Percentiles rank a stretch among this genome's conserved stretches.
Evolutionary conservation across 75 land plant genomes (phyloP).

Genomic region (Ceratopteris richardii): DNA sequence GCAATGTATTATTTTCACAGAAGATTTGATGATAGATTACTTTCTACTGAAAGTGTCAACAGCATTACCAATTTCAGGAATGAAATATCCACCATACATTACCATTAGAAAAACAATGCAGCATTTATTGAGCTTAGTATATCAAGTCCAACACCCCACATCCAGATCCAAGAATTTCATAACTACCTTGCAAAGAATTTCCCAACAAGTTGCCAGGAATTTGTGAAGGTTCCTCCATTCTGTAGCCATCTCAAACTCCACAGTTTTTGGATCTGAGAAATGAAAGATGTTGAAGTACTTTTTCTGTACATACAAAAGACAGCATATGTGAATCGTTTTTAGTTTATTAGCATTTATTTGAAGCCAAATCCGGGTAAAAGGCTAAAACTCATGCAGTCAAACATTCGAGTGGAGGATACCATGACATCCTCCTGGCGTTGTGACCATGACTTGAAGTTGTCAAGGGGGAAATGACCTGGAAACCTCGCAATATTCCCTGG

Average conservation of each 20-base stretch:
- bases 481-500: not conserved
- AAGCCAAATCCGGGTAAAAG: too few relatives aligned
- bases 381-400: not conserved
- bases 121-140: too few relatives aligned
- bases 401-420: not conserved
- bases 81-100: too few relatives aligned
- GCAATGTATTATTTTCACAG: too few relatives aligned
- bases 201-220: not conserved
- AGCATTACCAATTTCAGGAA: too few relatives aligned
- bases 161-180: too few relatives aligned
- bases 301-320: not conserved
- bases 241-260: conserved; percentile 8
- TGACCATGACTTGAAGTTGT: conserved; percentile 1
- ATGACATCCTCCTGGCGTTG: conserved; percentile 1
- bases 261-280: not conserved
- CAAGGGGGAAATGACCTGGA: conserved; percentile 8
- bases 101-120: too few relatives aligned
- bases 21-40: too few relatives aligned
- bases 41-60: too few relatives aligned
- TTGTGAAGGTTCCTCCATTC: not conserved
- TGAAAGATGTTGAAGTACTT: not conserved
- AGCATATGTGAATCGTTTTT: too few relatives aligned
- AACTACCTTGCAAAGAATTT: not conserved
- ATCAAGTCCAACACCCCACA: too few relatives aligned
- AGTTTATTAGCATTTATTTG: too few relatives aligned